A percentile compares a stretch with the other conserved stretches of the same genome.
Conservation (phyloP, 148 eudicot species). For the Amaranthus hypochondriacus region DNA sequence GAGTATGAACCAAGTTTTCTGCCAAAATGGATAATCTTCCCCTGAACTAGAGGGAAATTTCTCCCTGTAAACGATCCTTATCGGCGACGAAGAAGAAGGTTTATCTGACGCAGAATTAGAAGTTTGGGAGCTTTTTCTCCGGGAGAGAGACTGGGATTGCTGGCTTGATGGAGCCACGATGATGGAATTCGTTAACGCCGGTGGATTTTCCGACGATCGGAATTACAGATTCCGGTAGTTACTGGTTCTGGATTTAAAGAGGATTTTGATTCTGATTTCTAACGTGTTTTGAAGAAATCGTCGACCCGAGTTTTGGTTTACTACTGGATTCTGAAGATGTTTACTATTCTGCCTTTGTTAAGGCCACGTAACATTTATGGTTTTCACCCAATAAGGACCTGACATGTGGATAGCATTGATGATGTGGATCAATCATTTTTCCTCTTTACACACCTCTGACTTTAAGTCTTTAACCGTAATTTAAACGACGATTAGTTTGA, state of each 20-base stretch:
- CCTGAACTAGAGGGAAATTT: slow-evolving; percentile 18
- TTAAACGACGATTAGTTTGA: too few relatives aligned
- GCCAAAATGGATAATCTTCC: slow-evolving; percentile 62
- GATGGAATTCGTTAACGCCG: slow-evolving; percentile 15
- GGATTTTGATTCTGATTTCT: too few relatives aligned
- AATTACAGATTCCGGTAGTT: not conserved
- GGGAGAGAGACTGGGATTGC: slow-evolving; percentile 37
- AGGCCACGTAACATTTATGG: slow-evolving; percentile 16
- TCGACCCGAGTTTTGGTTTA: not conserved
- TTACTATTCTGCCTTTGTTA: not conserved
- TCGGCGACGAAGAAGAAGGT: slow-evolving; percentile 31
- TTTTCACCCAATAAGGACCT: not conserved
- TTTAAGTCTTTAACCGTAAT: too few relatives aligned
- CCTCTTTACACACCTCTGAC: too few relatives aligned
- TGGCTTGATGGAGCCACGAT: slow-evolving; percentile 73
- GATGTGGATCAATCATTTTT: slow-evolving; percentile 11
- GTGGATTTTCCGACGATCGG: slow-evolving; percentile 20
- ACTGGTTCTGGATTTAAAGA: too few relatives aligned
- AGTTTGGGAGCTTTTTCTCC: slow-evolving; percentile 45
- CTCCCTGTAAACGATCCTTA: slow-evolving; percentile 49
- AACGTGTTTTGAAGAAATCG: not conserved
- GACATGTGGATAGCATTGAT: slow-evolving; percentile 7
- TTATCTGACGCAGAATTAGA: slow-evolving; percentile 20
- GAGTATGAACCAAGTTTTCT: slow-evolving; percentile 62
- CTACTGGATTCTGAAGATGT: not conserved